phyloP scores from a whole-genome alignment of 164 flowering plant genomes.

The Tetracentron sinense region DNA sequence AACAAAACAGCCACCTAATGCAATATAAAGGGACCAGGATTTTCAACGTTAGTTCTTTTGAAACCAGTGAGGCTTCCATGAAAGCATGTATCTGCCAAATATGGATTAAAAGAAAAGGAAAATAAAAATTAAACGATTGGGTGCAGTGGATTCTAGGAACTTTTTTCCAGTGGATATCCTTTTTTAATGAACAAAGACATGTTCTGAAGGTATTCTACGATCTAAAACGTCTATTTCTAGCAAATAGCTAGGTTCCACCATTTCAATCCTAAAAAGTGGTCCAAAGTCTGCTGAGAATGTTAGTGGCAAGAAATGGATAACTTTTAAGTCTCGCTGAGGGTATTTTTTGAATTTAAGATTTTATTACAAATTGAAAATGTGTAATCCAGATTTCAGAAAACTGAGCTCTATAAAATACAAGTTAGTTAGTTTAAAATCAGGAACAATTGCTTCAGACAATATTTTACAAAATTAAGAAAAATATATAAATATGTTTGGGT shows the following conservation, averaged over 20 bases:
- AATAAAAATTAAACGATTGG: too few species aligned
- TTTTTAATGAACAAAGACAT: background rate
- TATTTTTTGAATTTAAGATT: background rate
- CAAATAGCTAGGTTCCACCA: background rate
- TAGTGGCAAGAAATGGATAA: background rate
- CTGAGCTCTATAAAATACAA: background rate
- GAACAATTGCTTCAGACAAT: background rate
- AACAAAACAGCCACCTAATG: slow-evolving; percentile 83
- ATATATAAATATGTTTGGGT: too few species aligned
- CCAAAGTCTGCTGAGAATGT: background rate
- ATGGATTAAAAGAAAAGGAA: background rate
- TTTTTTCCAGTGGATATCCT: background rate
- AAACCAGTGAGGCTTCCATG: background rate
- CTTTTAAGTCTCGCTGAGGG: background rate
- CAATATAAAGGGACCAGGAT: too few species aligned
- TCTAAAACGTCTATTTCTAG: background rate
- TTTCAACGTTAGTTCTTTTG: background rate
- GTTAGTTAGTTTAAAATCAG: background rate
- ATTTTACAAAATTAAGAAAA: too few species aligned
- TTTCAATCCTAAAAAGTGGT: background rate
- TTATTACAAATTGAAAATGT: too few species aligned
- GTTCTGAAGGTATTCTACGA: too few species aligned
- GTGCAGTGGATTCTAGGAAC: background rate
- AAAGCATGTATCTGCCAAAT: background rate
- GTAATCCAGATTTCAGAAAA: too few species aligned